Evolutionary conservation across 2,329 filamentous ascomycete species (phyloP), one percentile per base, ranked within the genome.

Genomic region (Aspergillus sclerotialis): DNA sequence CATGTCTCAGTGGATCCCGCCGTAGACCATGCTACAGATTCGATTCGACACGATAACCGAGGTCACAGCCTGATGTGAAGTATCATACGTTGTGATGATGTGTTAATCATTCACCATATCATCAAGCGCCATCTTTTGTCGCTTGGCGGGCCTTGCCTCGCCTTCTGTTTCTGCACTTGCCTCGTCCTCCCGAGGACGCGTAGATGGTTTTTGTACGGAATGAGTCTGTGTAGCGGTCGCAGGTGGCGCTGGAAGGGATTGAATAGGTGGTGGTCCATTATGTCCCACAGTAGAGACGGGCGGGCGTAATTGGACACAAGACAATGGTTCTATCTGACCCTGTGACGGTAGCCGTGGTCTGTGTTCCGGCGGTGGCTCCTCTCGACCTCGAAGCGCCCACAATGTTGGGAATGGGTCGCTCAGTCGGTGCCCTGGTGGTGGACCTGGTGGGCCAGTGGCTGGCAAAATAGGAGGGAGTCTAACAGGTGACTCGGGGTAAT

Each of bases 51-150:
- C n/a, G n/a, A n/a, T n/a, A n/a, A n/a, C n/a, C n/a, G n/a, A n/a
- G n/a, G n/a, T n/a, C n/a, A n/a, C n/a, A n/a, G n/a, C n/a, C n/a
- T n/a, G n/a, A n/a, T n/a, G n/a, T n/a, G n/a, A n/a, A n/a, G n/a
- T n/a, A n/a, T n/a, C n/a, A n/a, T n/a, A n/a, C n/a, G n/a, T n/a
- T n/a, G n/a, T n/a, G n/a, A n/a, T n/a, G n/a, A n/a, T n/a, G n/a
- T n/a, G n/a, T 46, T 35, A 63, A 27, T 53, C 60, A 30, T 63
- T 63, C 12, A 63, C 60, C 49, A 63, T 63, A 32, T 63, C 59
- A 32, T 63, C 55, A 35, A 63, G 35, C 10, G 60, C 58, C 60
- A 63, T 63, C 30, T 56, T 60, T 19, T 56, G 56, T 27, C 60
- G 48, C 36, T 63, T 63, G 9, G 56, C 26, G 4, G 58, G 60